Base-by-base conservation (phyloP, 2,329 filamentous ascomycete genomes). In the Didymella arachidicola region DNA sequence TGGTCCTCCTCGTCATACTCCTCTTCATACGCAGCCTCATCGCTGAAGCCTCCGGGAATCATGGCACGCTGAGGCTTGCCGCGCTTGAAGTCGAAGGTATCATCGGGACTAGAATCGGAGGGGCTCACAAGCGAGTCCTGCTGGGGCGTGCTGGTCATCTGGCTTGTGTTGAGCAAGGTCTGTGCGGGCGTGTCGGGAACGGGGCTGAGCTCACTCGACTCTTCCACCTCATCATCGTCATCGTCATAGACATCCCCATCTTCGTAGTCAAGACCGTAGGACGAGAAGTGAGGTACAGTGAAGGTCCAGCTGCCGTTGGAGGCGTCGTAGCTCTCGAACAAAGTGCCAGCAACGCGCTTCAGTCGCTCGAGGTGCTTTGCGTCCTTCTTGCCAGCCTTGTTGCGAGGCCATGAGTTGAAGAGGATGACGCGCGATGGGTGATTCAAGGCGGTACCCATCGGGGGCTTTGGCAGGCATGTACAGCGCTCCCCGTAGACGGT, bases 241-340 rank as follows among this genome's bases (percentile, higher is more conserved):
- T 93, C 91, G 47, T 66, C 70, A 59, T 70, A 73, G 39, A 91
- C 83, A 30, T 83, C 80, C 41, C 79, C 79, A 29, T 83, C 80
- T 41, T 79, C 79, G 39, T 91, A 92, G 63, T 94, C 90, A 53
- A 98, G 83, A 39, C 91, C 93, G 73, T 99, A 99, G 1, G 93
- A 97, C 1, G 94, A 98, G 77, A 96, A 99, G 77, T 99, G 95
- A 71, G 94, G 88, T n/a, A 99, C 95, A 10, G 83, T 87, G 80
- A 99, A 99, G 14, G 86, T 86, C 96, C 96, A 99, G 45, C 91
- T 85, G 51, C 94, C 95, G 51, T 88, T 93, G 1, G 91, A 83
- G 57, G 83, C 82, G 63, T 96, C 86, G 76, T 97, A 99, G 69
- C 84, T 83, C 68, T 93, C 83, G 69, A 97, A 98, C 4, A 87